phyloP scores from a whole-genome alignment of 225 moss, liverwort and hornwort genomes.

The Pseudoscleropodium purum region DNA sequence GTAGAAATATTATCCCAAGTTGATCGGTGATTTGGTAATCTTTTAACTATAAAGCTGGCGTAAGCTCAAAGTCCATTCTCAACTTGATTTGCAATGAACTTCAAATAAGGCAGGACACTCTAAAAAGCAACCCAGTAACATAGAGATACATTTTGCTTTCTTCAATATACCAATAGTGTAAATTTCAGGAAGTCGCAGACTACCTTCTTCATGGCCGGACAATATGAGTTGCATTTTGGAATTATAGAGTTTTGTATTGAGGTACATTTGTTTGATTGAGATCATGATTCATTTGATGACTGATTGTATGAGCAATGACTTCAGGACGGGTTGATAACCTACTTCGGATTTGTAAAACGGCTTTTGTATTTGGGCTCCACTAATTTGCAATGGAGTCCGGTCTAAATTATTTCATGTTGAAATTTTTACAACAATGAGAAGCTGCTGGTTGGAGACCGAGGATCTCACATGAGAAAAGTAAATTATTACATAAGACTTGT shows the following conservation, averaged over 20 bases:
- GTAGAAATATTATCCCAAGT: not conserved
- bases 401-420: not conserved
- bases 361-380: not conserved
- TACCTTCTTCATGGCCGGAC: not conserved
- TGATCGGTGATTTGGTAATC: rapidly evolving
- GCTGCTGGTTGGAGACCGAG: not conserved
- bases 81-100: not conserved
- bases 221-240: too few species aligned
- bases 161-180: not conserved
- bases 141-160: not conserved
- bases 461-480: not conserved
- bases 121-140: not conserved
- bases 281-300: not conserved
- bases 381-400: not conserved
- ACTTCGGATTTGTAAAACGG: not conserved
- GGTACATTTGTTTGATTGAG: not conserved
- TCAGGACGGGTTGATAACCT: not conserved
- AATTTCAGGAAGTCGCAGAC: not conserved
- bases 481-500: too few species aligned
- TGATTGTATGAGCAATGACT: not conserved
- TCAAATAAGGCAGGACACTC: not conserved
- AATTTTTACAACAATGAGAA: not conserved
- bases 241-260: not conserved
- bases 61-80: not conserved
- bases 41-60: too few species aligned